Evolutionary conservation across 1,284 basidiomycete genomes (phyloP).

Genomic region (Boletus semigastroideus): DNA sequence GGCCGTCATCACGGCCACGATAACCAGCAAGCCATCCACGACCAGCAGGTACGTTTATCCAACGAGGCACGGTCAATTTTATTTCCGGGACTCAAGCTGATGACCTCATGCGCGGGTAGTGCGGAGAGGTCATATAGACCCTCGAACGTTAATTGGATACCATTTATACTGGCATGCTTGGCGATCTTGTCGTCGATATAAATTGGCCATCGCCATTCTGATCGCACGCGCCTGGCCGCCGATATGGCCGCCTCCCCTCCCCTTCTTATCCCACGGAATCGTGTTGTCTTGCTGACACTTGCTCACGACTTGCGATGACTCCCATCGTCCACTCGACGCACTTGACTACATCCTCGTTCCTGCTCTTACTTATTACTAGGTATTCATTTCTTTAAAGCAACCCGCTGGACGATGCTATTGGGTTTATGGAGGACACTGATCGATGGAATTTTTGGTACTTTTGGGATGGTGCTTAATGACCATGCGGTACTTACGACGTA

Average conservation of each 20-base stretch:
- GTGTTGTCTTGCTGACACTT: constrained; percentile 1
- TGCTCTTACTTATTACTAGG: no score
- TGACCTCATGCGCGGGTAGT: constrained; percentile 16
- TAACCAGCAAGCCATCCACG: constrained; percentile 45
- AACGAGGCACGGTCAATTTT: background rate
- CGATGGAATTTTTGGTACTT: no score
- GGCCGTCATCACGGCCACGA: constrained; percentile 76
- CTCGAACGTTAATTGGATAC: constrained; percentile 13
- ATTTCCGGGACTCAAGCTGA: constrained; percentile 4
- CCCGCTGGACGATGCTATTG: no score
- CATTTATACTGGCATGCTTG: constrained; percentile 14
- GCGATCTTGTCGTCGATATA: constrained; percentile 15
- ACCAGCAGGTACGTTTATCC: constrained; percentile 19
- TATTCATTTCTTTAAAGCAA: no score
- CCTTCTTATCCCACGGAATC: background rate
- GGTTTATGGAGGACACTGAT: no score
- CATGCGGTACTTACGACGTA: no score
- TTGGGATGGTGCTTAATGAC: no score
- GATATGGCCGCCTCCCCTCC: background rate
- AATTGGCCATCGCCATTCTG: background rate
- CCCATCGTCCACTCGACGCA: background rate
- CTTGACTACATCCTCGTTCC: background rate
- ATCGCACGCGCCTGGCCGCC: background rate
- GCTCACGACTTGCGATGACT: constrained; percentile 10
- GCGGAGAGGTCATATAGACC: constrained; percentile 14